Conservation (phyloP, 345 rosid genomes). For the Microthlaspi erraticum region DNA sequence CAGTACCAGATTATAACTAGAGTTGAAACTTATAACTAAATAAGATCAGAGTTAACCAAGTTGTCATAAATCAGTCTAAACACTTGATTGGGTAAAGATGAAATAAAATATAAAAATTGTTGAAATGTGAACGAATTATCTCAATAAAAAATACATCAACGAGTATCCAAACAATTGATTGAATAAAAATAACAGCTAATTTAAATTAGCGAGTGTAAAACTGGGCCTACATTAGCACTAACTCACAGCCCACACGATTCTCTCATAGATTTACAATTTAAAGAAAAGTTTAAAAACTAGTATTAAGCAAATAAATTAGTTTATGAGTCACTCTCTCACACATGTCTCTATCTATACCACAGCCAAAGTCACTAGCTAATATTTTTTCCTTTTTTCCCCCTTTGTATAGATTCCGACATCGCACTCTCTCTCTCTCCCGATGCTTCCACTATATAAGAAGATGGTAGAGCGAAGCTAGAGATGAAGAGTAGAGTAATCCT, state of each 20-base stretch:
- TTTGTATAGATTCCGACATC: conserved; percentile 36
- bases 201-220: conserved; percentile 15
- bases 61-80: background rate
- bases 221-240: conserved; percentile 23
- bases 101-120: too few relatives aligned
- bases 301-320: too few relatives aligned
- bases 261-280: background rate
- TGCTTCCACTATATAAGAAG: conserved; percentile 38
- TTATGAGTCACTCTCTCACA: conserved; percentile 27
- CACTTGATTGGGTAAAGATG: background rate
- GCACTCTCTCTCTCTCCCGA: conserved; percentile 8
- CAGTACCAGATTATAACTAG: background rate
- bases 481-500: conserved; percentile 42
- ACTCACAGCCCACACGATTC: conserved; percentile 16
- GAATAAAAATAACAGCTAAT: background rate
- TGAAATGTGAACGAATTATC: background rate
- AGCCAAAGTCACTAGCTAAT: conserved; percentile 21
- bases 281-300: background rate
- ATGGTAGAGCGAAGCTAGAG: conserved; percentile 16
- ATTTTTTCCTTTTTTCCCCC: background rate
- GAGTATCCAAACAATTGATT: background rate
- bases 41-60: background rate
- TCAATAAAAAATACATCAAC: background rate
- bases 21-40: background rate
- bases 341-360: conserved; percentile 31